Evolutionary conservation across 176 grass and related monocot species (phyloP).

Genomic region (Oryza rufipogon): DNA sequence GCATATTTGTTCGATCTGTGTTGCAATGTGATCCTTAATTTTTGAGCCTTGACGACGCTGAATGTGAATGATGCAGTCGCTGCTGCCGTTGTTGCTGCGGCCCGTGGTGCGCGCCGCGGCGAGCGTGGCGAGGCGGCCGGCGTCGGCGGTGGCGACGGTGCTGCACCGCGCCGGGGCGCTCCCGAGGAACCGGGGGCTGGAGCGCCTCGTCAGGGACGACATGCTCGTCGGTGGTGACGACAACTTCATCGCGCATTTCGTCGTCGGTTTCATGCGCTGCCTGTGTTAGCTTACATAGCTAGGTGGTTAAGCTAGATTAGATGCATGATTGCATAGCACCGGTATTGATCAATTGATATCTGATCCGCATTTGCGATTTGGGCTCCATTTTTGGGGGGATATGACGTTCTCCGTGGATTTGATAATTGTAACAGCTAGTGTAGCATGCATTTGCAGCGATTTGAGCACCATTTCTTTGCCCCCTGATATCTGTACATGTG

Average conservation of each 20-base stretch:
- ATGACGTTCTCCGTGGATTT: too few relatives aligned
- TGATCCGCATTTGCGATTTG: not conserved
- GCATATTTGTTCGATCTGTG: too few relatives aligned
- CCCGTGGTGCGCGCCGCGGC: conserved; percentile 44
- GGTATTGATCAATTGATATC: too few relatives aligned
- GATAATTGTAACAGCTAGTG: too few relatives aligned
- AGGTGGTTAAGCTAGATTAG: not conserved
- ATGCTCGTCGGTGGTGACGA: not conserved
- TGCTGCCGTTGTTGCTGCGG: conserved; percentile 54
- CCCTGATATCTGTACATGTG: too few relatives aligned
- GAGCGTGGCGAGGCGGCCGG: conserved; percentile 45
- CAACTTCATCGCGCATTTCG: conserved; percentile 52
- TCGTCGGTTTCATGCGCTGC: conserved; percentile 59
- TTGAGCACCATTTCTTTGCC: too few relatives aligned
- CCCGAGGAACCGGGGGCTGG: conserved; percentile 59
- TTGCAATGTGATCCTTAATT: too few relatives aligned
- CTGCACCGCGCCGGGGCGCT: conserved; percentile 66
- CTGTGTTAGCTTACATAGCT: conserved; percentile 22
- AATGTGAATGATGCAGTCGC: conserved; percentile 32
- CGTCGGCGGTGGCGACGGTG: conserved; percentile 52
- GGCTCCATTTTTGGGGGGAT: too few relatives aligned
- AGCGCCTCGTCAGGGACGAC: conserved; percentile 52
- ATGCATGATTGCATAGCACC: too few relatives aligned
- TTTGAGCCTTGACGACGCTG: too few relatives aligned
- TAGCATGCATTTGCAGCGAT: too few relatives aligned